Conservation (phyloP, 2,329 filamentous ascomycete genomes). For the Colletotrichum sp. region DNA sequence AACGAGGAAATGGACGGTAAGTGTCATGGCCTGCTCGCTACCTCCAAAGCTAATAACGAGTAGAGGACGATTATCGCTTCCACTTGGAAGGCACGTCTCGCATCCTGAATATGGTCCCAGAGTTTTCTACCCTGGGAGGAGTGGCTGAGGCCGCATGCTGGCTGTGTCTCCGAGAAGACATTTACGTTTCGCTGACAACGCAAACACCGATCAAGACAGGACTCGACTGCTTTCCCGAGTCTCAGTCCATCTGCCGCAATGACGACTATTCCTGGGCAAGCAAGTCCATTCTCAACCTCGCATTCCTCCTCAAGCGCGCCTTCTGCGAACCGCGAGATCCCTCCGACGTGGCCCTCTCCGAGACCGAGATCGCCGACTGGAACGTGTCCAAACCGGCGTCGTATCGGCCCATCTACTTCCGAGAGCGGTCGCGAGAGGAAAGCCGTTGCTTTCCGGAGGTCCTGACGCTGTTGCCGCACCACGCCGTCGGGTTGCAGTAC, state of each 20-base stretch:
- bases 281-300: neutral
- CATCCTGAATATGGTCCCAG: neutral
- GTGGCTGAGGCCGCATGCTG: neutral
- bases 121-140: neutral
- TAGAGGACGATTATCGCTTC: neutral
- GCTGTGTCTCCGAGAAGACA: neutral
- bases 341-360: neutral
- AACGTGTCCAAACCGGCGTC: neutral
- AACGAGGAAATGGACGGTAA: neutral
- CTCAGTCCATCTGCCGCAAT: neutral
- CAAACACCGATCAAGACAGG: neutral
- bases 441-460: neutral
- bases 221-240: neutral
- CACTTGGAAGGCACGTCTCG: neutral
- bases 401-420: neutral
- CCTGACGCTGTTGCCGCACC: neutral
- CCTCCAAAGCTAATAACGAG: accelerated
- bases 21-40: neutral
- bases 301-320: neutral
- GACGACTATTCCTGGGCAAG: neutral
- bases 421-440: neutral
- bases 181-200: neutral
- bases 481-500: neutral
- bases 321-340: neutral
- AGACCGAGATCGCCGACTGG: neutral